Evolutionary conservation across 1,139 yeast species (phyloP).

Genomic region (Debaryomyces subglobosus): DNA sequence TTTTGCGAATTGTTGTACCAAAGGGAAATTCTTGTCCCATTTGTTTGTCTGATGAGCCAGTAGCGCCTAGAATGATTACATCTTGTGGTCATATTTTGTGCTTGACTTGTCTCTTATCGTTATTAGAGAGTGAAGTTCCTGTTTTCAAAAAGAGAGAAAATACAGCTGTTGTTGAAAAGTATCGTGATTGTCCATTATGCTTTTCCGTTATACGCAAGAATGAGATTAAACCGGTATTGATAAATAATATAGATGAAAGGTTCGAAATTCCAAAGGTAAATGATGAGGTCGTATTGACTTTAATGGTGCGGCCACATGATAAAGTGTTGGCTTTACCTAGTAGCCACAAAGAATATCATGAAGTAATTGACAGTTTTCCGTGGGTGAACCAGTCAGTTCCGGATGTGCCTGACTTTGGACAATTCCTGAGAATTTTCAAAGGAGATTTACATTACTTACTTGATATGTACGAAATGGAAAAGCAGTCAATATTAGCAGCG

Average conservation of each 20-base stretch:
- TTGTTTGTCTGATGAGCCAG: constrained; percentile 79
- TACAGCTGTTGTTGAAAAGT: constrained; percentile 49
- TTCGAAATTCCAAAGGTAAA: constrained; percentile 65
- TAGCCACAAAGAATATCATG: constrained; percentile 31
- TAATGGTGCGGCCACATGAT: constrained; percentile 72
- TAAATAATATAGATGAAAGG: constrained; percentile 55
- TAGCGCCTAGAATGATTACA: constrained; percentile 90
- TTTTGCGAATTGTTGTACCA: constrained; percentile 74
- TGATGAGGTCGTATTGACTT: constrained; percentile 60
- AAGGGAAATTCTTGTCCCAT: constrained; percentile 86
- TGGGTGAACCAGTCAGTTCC: constrained; percentile 22
- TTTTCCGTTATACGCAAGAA: constrained; percentile 61
- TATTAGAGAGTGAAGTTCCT: constrained; percentile 62
- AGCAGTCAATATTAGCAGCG: constrained; percentile 47
- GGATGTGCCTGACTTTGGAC: constrained; percentile 26
- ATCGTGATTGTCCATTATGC: constrained; percentile 87
- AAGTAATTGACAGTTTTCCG: constrained; percentile 34
- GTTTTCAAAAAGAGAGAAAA: constrained; percentile 38
- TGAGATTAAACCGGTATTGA: constrained; percentile 71
- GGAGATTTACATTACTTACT: constrained; percentile 60
- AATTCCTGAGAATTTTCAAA: constrained; percentile 59
- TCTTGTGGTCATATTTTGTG: constrained; percentile 94
- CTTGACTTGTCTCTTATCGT: constrained; percentile 73
- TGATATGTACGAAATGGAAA: constrained; percentile 60
- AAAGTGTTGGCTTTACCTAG: constrained; percentile 68